Evolutionary conservation across 2,329 filamentous ascomycete species (phyloP).

Genomic region (Monascus ruber): DNA sequence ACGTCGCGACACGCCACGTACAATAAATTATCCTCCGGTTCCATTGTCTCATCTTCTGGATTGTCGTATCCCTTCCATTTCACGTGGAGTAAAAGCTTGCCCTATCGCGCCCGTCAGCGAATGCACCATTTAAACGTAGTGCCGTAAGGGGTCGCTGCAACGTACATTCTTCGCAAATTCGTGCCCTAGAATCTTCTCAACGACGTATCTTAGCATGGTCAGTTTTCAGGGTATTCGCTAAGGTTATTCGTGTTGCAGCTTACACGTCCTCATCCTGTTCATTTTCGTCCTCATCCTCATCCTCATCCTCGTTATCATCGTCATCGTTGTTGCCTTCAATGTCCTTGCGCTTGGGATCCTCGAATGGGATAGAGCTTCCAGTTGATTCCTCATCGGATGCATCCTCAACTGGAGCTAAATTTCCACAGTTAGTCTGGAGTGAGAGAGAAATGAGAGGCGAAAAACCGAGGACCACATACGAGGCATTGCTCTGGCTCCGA

Average conservation of each 20-base stretch:
- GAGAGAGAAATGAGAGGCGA: constrained; percentile 2
- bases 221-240: constrained; percentile 5
- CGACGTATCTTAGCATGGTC: constrained; percentile 23
- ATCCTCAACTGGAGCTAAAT: constrained; percentile 19
- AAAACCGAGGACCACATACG: constrained; percentile 22
- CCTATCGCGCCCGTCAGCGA: constrained; percentile 18
- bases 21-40: constrained; percentile 35
- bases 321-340: not conserved
- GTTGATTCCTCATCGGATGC: constrained; percentile 26
- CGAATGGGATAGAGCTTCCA: constrained; percentile 26
- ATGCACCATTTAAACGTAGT: not conserved
- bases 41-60: constrained; percentile 32
- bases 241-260: constrained; percentile 8
- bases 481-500: constrained; percentile 21
- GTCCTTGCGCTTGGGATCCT: constrained; percentile 3
- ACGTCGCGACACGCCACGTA: constrained; percentile 12
- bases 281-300: constrained; percentile 9
- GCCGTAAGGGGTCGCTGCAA: constrained; percentile 1
- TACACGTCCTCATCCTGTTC: constrained; percentile 22
- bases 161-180: constrained; percentile 25
- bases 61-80: constrained; percentile 39
- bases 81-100: constrained; percentile 28
- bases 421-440: constrained; percentile 6
- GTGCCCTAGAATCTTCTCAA: constrained; percentile 30
- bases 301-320: constrained; percentile 15